Evolutionary conservation across 176 grass and related monocot genomes (phyloP), one percentile per base, ranked within the genome.

Genomic region (Oryza meyeriana): DNA sequence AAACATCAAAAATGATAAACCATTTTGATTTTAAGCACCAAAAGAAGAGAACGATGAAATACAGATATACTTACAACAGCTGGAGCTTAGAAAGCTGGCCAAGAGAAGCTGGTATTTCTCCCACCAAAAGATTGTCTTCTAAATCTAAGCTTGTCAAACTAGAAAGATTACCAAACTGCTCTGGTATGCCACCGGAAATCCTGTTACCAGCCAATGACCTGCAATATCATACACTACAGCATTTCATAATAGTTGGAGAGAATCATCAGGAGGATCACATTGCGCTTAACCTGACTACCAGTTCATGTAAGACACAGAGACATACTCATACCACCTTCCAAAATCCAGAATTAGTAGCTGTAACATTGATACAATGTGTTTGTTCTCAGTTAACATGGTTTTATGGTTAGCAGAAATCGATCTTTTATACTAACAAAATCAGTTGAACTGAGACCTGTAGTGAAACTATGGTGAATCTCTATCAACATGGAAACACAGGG

Each of bases 81-180:
- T 77, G 35, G 28, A 97, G 94, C 64, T 87, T 82, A 64, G 88
- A 80, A 65, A 97, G 90, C 13, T 85, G 88, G 61, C 94, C 90
- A 82, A 97, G 86, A 76, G 94, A 91, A 89, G 72, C 32, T 18
- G 94, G 94, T 93, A 97, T 89, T 79, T 86, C 61, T 77, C 94
- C 94, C 72, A 17, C 81, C 65, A 97, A 81, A 42, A 82, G 74
- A 81, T 93, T 97, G 61, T 87, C 85, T 81, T 93, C 83, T 79
- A 97, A 85, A 71, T 83, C 64, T 82, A 97, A 86, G 74, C 35
- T 97, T 70, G 67, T 91, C 73, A 97, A 86, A 72, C 84, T 97
- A 47, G 81, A 91, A 64, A 97, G 79, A 71, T 93, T 87, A 75
- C 94, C 94, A 78, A 93, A 89, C 72, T 87, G 40, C 78, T 80